Evolutionary conservation across 345 rosid species (phyloP), one percentile per base, ranked within the genome.

Genomic region (Aquilaria yunnanensis): DNA sequence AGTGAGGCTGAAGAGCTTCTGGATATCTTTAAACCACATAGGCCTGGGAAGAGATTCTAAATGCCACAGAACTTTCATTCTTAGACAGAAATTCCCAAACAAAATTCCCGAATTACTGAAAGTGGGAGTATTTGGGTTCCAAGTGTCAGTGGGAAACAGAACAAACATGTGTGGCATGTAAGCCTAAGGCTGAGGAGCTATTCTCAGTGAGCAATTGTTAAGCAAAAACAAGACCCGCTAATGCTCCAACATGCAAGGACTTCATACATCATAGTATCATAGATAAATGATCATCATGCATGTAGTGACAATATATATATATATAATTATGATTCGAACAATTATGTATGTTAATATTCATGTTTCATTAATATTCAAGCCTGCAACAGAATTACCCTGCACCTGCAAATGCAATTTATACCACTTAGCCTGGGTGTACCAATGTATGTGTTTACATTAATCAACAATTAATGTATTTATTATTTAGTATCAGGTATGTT

Each of bases 71-170:
- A 56, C 72, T 77, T 55, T 75, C 87, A 61, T 61, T 85, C 57
- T 74, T 60, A 41, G 74, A 66, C 12, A 82, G 70, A 70, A 54
- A 62, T 33, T 49, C 60, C 60, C 70, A 67, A 66, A 80, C 80
- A 63, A 41, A 54, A 45, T 53, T 75, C 54, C 74, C 73, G 6
- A 43, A 23, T 23, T 23, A 23, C 62, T 37, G 74, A 81, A 67
- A 79, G 75, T 61, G 87, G 81, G 51, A 73, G 69, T 51, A 58
- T 74, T 64, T 77, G 87, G 88, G 65, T 50, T 61, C 90, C 90
- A 30, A 85, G 78, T 80, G 83, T 94, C 80, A 94, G 90, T 5
- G 99, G 99, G 34, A 93, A 84, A 63, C 96, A 78, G 71, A 87
- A 85, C 79, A 88, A 86, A 70, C 67, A 72, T 62, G 65, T 86